Conservation (phyloP, 2,329 filamentous ascomycete species). For the Exserohilum turcica region DNA sequence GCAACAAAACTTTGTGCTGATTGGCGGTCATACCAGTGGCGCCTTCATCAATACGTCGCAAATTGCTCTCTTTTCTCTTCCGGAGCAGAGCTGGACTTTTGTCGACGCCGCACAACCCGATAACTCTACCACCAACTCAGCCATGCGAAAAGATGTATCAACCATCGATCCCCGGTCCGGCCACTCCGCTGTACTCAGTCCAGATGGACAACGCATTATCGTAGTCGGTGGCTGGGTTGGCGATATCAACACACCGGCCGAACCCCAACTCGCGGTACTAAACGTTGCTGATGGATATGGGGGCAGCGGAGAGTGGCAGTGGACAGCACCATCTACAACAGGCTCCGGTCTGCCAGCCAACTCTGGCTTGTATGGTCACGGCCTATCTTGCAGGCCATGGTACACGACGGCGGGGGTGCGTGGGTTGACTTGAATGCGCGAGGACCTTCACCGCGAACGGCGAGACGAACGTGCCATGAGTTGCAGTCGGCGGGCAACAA, state of each 20-base stretch:
- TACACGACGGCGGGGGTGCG: neutral
- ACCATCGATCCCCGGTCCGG: conserved; percentile 81
- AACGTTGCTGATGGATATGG: conserved; percentile 76
- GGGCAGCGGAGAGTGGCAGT: conserved; percentile 61
- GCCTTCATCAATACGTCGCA: conserved; percentile 96
- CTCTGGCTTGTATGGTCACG: neutral
- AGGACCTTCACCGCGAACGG: conserved; percentile 31
- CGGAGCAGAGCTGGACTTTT: conserved; percentile 86
- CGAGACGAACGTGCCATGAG: conserved; percentile 23
- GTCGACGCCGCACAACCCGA: conserved; percentile 64
- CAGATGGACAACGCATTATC: conserved; percentile 77
- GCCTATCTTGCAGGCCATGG: conserved; percentile 7
- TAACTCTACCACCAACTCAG: conserved; percentile 60
- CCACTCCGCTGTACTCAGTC: conserved; percentile 80
- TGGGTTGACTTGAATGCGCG: conserved; percentile 3
- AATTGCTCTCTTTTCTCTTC: conserved; percentile 82
- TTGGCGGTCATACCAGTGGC: conserved; percentile 81
- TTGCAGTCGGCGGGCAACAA: too few species aligned
- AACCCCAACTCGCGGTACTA: conserved; percentile 80
- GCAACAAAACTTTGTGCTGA: conserved; percentile 76
- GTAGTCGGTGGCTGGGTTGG: conserved; percentile 94
- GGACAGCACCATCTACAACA: conserved; percentile 64
- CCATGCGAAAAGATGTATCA: conserved; percentile 53
- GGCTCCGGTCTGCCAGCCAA: conserved; percentile 50
- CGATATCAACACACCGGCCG: conserved; percentile 73